phyloP scores from a whole-genome alignment of 2,329 filamentous ascomycete species.

The Ophiobolus disseminans region DNA sequence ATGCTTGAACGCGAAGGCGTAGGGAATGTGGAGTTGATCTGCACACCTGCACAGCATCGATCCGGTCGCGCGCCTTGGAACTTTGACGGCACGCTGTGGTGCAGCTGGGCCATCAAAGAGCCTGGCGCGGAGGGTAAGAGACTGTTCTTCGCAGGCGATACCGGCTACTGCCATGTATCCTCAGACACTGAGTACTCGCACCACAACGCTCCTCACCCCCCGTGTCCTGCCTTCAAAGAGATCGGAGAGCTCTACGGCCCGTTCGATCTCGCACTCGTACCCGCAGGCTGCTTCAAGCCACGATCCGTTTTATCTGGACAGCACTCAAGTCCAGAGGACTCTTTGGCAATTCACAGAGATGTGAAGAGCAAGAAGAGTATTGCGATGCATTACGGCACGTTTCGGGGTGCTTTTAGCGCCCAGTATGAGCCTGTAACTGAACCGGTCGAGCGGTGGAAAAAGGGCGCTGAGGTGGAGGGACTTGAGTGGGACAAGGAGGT shows the following conservation, averaged over 20 bases:
- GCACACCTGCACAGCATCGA: constrained; percentile 58
- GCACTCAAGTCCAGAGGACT: constrained; percentile 58
- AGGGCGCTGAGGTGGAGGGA: constrained; percentile 53
- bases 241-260: constrained; percentile 56
- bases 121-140: constrained; percentile 34
- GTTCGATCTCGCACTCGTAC: constrained; percentile 58
- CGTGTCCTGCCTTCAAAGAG: constrained; percentile 58
- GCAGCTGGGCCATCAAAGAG: constrained; percentile 54
- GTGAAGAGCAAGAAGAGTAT: constrained; percentile 56
- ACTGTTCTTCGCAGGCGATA: constrained; percentile 59
- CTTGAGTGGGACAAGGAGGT: constrained; percentile 48
- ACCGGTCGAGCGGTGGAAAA: constrained; percentile 55
- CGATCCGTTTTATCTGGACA: constrained; percentile 53
- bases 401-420: constrained; percentile 54
- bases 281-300: constrained; percentile 58
- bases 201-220: constrained; percentile 45
- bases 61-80: constrained; percentile 53
- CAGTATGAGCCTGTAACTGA: constrained; percentile 59
- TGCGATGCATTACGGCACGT: constrained; percentile 61
- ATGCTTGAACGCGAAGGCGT: constrained; percentile 41
- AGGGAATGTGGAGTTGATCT: constrained; percentile 52
- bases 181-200: constrained; percentile 40
- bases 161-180: constrained; percentile 54
- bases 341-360: constrained; percentile 57
- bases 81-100: constrained; percentile 56